phyloP scores from a whole-genome alignment of 2,329 filamentous ascomycete species.

The Colletotrichum orbiculare region DNA sequence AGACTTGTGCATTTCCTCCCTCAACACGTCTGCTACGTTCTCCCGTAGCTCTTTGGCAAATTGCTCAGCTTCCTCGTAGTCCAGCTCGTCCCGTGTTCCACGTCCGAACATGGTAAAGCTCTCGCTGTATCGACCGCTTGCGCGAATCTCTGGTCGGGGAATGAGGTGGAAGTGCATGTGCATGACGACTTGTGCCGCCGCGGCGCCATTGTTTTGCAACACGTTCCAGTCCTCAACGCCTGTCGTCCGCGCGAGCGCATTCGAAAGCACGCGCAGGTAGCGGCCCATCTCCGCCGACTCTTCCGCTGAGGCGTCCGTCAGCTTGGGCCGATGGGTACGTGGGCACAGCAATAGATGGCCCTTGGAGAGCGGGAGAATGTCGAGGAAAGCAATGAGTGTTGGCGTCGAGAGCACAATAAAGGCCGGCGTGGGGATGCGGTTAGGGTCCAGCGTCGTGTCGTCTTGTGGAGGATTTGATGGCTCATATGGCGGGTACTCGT shows the following conservation, averaged over 20 bases:
- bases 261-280: constrained; percentile 77
- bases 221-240: constrained; percentile 91
- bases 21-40: constrained; percentile 60
- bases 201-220: constrained; percentile 92
- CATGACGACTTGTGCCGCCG: constrained; percentile 91
- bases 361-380: constrained; percentile 87
- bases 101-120: constrained; percentile 87
- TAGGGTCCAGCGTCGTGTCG: constrained; percentile 47
- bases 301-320: constrained; percentile 73
- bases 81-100: constrained; percentile 77
- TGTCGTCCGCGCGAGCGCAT: constrained; percentile 75
- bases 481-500: constrained; percentile 59
- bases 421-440: constrained; percentile 54
- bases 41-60: constrained; percentile 67
- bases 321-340: constrained; percentile 79
- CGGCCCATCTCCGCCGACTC: constrained; percentile 76
- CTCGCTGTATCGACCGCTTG: constrained; percentile 63
- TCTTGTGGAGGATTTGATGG: constrained; percentile 55
- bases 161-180: constrained; percentile 97
- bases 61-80: constrained; percentile 76
- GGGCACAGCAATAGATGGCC: constrained; percentile 89
- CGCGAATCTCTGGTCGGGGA: constrained; percentile 77
- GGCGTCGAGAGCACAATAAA: constrained; percentile 83
- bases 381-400: constrained; percentile 85
- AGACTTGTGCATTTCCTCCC: constrained; percentile 42